These are phyloP conservation scores for Pseudomassariella vexata DNA, from an alignment of 2,329 filamentous ascomycete genomes.

Conservation along the genomic window DNA sequence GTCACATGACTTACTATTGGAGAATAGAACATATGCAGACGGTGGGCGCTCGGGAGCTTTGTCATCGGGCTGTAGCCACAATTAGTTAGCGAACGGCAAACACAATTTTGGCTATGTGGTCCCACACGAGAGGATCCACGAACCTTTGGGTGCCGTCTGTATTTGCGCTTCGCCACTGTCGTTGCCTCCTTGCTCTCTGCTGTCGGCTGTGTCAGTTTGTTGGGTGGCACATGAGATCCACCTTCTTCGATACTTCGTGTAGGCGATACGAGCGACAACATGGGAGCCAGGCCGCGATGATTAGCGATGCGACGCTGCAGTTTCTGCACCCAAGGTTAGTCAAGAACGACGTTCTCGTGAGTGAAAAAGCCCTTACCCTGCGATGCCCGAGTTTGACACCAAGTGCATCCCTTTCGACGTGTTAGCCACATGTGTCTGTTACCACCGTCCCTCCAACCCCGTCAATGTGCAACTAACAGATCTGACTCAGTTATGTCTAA, in stretches of 20 bases:
- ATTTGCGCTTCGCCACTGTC: slow-evolving; percentile 61
- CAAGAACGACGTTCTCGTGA: slow-evolving; percentile 52
- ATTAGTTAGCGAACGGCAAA: slow-evolving; percentile 1
- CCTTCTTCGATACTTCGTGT: slow-evolving; percentile 49
- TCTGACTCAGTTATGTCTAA: slow-evolving; percentile 81
- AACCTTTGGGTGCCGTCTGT: slow-evolving; percentile 72
- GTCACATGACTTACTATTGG: slow-evolving; percentile 61
- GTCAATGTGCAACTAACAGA: slow-evolving; percentile 48
- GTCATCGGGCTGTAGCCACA: slow-evolving; percentile 56
- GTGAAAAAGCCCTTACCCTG: slow-evolving; percentile 52
- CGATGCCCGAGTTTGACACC: slow-evolving; percentile 77
- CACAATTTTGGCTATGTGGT: background rate
- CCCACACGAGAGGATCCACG: slow-evolving; percentile 12
- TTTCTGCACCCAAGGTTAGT: slow-evolving; percentile 45
- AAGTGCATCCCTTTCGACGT: slow-evolving; percentile 55
- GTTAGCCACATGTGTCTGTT: slow-evolving; percentile 8
- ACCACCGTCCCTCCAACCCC: background rate
- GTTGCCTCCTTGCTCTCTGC: slow-evolving; percentile 38
- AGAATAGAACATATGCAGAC: slow-evolving; percentile 81
- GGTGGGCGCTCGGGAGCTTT: slow-evolving; percentile 75
- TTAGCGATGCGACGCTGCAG: slow-evolving; percentile 79
- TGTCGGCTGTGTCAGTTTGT: slow-evolving; percentile 35
- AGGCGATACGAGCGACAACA: slow-evolving; percentile 43
- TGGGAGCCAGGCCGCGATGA: slow-evolving; percentile 56
- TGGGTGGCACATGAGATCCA: slow-evolving; percentile 48